Percentiles rank a stretch among this genome's conserved stretches.
Evolutionary conservation across 2,329 filamentous ascomycete genomes (phyloP).

Genomic region (Aspergillus ibericus): DNA sequence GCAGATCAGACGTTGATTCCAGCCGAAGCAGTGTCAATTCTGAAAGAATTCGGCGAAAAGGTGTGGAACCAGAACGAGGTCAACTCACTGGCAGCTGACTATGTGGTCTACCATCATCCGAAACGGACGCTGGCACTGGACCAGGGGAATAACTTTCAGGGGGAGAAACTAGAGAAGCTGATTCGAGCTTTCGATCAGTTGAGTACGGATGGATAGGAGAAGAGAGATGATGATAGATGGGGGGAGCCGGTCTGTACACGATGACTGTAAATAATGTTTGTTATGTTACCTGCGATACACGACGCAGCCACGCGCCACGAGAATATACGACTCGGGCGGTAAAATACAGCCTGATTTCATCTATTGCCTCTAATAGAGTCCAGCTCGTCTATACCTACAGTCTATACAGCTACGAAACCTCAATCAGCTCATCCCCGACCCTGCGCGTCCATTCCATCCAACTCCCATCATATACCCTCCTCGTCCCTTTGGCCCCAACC

Average conservation of each 20-base stretch:
- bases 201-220: background rate
- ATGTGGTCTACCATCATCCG: conserved; percentile 4
- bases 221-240: background rate
- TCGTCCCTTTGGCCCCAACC: conserved; percentile 19
- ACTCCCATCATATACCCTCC: conserved; percentile 33
- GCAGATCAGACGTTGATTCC: background rate
- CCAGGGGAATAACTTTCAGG: background rate
- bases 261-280: background rate
- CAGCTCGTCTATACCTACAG: background rate
- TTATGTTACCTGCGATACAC: background rate
- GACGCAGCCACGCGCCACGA: background rate
- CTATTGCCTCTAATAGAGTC: too few relatives aligned
- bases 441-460: conserved; percentile 32
- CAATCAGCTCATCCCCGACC: conserved; percentile 16
- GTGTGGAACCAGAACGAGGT: conserved; percentile 1
- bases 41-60: conserved; percentile 1
- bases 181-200: conserved; percentile 1
- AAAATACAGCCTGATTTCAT: background rate
- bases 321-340: conserved; percentile 1
- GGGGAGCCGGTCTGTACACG: background rate
- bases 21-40: background rate
- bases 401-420: background rate
- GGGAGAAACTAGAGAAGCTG: background rate
- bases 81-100: background rate
- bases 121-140: background rate